Conservation (phyloP, 140 eudicot species). For the Flaveria floridana region DNA sequence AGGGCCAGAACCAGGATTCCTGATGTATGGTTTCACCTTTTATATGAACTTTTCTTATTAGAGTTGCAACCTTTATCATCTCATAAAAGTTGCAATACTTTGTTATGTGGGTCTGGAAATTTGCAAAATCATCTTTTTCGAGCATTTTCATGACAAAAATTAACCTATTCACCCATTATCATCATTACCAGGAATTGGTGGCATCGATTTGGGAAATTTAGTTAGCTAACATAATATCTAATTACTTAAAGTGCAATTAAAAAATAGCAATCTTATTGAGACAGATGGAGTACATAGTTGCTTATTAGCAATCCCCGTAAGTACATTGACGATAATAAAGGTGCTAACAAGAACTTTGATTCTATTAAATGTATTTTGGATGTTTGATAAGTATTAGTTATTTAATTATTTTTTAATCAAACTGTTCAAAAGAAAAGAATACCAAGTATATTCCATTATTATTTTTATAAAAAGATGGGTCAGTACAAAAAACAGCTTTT, state of each 20-base stretch:
- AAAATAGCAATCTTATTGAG: not conserved
- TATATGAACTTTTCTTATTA: constrained; percentile 19
- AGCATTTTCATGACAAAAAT: not conserved
- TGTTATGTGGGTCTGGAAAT: constrained; percentile 9
- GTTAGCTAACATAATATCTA: not conserved
- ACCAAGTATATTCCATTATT: not conserved
- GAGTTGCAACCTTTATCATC: constrained; percentile 1
- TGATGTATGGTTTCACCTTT: constrained; percentile 13
- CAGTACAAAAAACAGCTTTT: not conserved
- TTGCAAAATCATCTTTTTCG: constrained; percentile 6
- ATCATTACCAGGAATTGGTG: constrained; percentile 5
- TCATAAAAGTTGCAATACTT: not conserved
- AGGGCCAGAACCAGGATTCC: constrained; percentile 15
- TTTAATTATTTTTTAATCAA: too few species aligned
- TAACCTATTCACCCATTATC: constrained; percentile 8
- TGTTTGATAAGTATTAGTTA: not conserved
- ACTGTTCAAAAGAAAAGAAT: too few species aligned
- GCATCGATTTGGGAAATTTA: constrained; percentile 3
- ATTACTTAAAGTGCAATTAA: not conserved
- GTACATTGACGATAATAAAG: not conserved
- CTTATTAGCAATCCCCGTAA: not conserved
- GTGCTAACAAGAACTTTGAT: not conserved
- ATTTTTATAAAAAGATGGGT: not conserved
- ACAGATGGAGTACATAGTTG: not conserved
- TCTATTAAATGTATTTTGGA: not conserved